Evolutionary conservation across 2,329 filamentous ascomycete genomes (phyloP).

Genomic region (Arthroderma sp.): DNA sequence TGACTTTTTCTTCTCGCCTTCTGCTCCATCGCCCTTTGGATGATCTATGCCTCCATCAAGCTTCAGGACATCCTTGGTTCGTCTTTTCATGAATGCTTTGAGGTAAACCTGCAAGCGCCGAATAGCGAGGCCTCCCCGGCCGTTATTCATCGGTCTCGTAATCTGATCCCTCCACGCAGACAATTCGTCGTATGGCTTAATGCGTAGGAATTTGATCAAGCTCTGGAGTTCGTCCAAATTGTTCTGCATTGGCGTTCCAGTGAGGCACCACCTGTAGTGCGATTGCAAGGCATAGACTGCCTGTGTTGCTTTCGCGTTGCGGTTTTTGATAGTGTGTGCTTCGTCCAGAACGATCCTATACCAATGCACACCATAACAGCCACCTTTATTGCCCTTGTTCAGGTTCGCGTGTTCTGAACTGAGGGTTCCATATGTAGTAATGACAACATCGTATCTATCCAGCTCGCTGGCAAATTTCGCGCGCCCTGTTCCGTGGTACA

Average conservation of each 20-base stretch:
- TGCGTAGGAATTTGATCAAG: constrained; percentile 79
- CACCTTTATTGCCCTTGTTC: constrained; percentile 51
- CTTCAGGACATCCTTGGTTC: constrained; percentile 93
- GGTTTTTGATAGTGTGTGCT: constrained; percentile 96
- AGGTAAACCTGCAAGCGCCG: constrained; percentile 71
- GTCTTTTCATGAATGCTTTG: constrained; percentile 94
- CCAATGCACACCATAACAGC: constrained; percentile 87
- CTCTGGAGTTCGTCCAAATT: constrained; percentile 94
- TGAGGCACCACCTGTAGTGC: constrained; percentile 90
- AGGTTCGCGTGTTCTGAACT: constrained; percentile 75
- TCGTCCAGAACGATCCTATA: constrained; percentile 92
- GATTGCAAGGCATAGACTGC: constrained; percentile 74
- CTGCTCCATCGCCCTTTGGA: constrained; percentile 44
- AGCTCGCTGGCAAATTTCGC: constrained; percentile 67
- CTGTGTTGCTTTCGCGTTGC: constrained; percentile 88
- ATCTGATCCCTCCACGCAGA: constrained; percentile 85
- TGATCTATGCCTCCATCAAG: constrained; percentile 68
- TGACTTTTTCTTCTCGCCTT: constrained; percentile 31
- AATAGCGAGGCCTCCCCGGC: constrained; percentile 79
- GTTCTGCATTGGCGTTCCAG: constrained; percentile 95
- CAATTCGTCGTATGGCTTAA: constrained; percentile 80
- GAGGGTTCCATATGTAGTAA: constrained; percentile 92
- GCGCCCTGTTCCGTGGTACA: constrained; percentile 80
- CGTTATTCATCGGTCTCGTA: constrained; percentile 75
- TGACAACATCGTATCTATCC: constrained; percentile 80